Evolutionary conservation across 495 filamentous ascomycete genomes (phyloP).

Genomic region (Corynascus novoguineensis): DNA sequence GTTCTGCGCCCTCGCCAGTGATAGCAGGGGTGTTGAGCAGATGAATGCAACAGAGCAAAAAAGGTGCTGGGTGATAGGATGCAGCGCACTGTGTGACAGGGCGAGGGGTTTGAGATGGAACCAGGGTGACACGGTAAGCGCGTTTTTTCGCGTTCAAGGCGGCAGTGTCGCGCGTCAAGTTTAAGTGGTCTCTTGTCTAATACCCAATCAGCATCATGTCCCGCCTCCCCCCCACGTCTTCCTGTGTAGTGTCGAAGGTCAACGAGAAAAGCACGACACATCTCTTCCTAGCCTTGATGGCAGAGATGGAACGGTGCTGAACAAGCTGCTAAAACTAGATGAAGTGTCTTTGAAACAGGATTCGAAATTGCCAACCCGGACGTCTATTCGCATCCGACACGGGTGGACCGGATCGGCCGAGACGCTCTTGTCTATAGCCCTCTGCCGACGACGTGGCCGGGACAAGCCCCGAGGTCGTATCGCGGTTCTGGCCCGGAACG

Average conservation of each 20-base stretch:
- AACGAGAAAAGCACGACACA: too few relatives aligned
- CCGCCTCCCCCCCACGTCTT: too few relatives aligned
- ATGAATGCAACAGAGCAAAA: background rate
- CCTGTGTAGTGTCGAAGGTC: too few relatives aligned
- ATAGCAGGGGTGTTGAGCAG: background rate
- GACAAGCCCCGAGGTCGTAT: background rate
- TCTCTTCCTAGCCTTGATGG: too few relatives aligned
- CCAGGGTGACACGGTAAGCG: background rate
- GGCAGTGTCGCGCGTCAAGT: background rate
- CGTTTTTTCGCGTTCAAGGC: constrained; percentile 11
- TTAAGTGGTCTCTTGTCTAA: constrained; percentile 10
- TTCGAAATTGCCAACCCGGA: too few relatives aligned
- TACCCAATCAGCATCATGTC: constrained; percentile 3
- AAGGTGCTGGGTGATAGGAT: background rate
- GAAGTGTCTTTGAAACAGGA: too few relatives aligned
- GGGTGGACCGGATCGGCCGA: background rate
- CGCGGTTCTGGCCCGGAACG: background rate
- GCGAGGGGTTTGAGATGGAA: background rate
- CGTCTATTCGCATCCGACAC: background rate
- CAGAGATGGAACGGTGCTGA: too few relatives aligned
- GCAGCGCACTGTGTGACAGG: background rate
- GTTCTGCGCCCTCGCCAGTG: background rate
- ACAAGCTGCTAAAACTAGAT: too few relatives aligned
- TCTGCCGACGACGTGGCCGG: background rate
- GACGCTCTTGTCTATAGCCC: background rate